Percentiles rank a stretch among this genome's conserved stretches.
These are phyloP conservation scores for Aureobasidium uvarum DNA, from an alignment of 2,329 filamentous ascomycete species.

Conservation along the genomic window DNA sequence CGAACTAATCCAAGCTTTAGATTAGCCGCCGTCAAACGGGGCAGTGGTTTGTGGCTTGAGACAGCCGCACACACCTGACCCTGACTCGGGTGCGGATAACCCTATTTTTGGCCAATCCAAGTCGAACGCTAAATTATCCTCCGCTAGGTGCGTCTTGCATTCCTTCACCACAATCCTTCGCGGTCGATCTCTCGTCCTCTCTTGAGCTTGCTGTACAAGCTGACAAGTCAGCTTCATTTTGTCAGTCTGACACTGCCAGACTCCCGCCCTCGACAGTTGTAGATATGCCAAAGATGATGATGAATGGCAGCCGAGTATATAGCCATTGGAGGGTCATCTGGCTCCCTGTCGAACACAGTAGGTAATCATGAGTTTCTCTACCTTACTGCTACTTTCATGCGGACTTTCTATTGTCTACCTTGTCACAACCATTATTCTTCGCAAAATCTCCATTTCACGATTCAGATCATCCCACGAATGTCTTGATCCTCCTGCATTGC, in stretches of 20 bases:
- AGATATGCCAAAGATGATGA: background rate
- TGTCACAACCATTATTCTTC: background rate
- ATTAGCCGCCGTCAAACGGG: background rate
- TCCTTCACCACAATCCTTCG: background rate
- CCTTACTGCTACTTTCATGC: background rate
- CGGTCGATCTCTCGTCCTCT: background rate
- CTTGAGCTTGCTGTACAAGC: background rate
- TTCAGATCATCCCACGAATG: constrained; percentile 1
- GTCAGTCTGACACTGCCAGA: constrained; percentile 3
- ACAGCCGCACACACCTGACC: constrained; percentile 4
- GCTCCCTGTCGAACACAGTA: background rate
- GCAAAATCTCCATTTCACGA: background rate
- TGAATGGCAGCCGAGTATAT: background rate
- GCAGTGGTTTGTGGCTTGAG: constrained; percentile 4
- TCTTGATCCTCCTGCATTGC: background rate
- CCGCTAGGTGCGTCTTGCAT: background rate
- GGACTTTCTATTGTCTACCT: background rate
- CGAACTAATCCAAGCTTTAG: constrained; percentile 7
- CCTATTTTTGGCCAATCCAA: background rate
- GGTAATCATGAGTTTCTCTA: background rate
- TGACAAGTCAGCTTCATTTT: constrained; percentile 1
- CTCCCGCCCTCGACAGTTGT: background rate
- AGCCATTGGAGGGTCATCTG: background rate
- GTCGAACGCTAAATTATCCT: background rate
- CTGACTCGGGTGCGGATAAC: background rate